Evolutionary conservation across 2,329 filamentous ascomycete genomes (phyloP).

Genomic region (Trichoderma pleuroti): DNA sequence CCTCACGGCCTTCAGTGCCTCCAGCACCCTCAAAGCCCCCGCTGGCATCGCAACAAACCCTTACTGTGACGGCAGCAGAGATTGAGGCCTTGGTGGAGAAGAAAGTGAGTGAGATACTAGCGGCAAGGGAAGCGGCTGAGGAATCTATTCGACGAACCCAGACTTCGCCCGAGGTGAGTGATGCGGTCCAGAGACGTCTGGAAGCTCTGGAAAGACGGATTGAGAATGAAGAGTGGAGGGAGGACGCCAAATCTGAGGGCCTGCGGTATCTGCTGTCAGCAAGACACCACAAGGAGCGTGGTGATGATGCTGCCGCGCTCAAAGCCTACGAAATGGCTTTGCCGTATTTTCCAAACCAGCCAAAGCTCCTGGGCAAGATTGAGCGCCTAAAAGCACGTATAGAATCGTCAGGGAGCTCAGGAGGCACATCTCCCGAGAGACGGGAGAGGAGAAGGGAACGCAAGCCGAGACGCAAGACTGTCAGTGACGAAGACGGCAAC

Average conservation of each 20-base stretch:
- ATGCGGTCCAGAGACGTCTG: slow-evolving; percentile 74
- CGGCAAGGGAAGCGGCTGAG: slow-evolving; percentile 59
- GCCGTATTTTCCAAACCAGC: slow-evolving; percentile 81
- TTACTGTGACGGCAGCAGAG: slow-evolving; percentile 62
- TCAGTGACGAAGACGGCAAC: slow-evolving; percentile 22
- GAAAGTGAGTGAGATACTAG: slow-evolving; percentile 85
- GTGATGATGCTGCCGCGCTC: slow-evolving; percentile 73
- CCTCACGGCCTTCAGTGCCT: background rate
- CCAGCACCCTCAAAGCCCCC: background rate
- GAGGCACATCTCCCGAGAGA: slow-evolving; percentile 19
- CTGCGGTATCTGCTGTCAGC: slow-evolving; percentile 85
- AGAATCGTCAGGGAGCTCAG: slow-evolving; percentile 25
- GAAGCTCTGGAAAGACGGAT: slow-evolving; percentile 86
- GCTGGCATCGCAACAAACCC: slow-evolving; percentile 29
- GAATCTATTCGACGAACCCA: slow-evolving; percentile 28
- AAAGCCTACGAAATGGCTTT: slow-evolving; percentile 83
- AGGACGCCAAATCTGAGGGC: slow-evolving; percentile 76
- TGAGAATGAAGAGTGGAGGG: slow-evolving; percentile 56
- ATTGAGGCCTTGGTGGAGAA: slow-evolving; percentile 92
- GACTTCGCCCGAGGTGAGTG: slow-evolving; percentile 56
- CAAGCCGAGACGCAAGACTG: slow-evolving; percentile 9
- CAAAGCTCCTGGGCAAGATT: slow-evolving; percentile 71
- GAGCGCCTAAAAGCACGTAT: slow-evolving; percentile 57
- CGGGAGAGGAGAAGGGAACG: slow-evolving; percentile 25
- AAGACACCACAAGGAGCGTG: slow-evolving; percentile 80